A percentile compares a stretch with the other conserved stretches of the same genome.
Evolutionary conservation across 176 grass and related monocot species (phyloP).

Genomic region (Lolium rigidum): DNA sequence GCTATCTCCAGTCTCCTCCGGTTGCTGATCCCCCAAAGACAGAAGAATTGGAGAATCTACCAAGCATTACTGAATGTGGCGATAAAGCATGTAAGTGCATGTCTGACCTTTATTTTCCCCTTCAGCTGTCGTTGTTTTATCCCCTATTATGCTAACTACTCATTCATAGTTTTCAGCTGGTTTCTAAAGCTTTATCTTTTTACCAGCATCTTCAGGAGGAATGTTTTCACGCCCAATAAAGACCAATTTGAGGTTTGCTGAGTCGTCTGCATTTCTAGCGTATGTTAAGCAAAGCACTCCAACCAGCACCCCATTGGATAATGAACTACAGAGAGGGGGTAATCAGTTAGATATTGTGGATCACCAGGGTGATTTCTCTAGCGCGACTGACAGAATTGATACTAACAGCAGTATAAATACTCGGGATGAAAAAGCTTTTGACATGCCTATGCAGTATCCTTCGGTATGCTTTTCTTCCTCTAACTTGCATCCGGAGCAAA

Average conservation of each 20-base stretch:
- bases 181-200: slow-evolving; percentile 38
- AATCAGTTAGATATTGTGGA: slow-evolving; percentile 45
- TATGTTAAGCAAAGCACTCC: slow-evolving; percentile 77
- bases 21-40: slow-evolving; percentile 25
- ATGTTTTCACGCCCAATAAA: slow-evolving; percentile 75
- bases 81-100: slow-evolving; percentile 58
- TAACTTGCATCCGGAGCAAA: slow-evolving; percentile 59
- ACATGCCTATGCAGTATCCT: slow-evolving; percentile 56
- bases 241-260: slow-evolving; percentile 71
- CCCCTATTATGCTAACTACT: background rate
- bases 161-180: slow-evolving; percentile 17
- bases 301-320: slow-evolving; percentile 48
- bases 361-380: slow-evolving; percentile 40
- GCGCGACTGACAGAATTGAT: slow-evolving; percentile 43
- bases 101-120: background rate
- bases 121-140: background rate
- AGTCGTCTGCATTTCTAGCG: slow-evolving; percentile 91
- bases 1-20: slow-evolving; percentile 45
- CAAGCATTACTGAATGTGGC: slow-evolving; percentile 3
- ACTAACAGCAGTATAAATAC: slow-evolving; percentile 45
- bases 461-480: slow-evolving; percentile 66
- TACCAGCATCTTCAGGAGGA: slow-evolving; percentile 64
- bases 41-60: slow-evolving; percentile 30
- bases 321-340: slow-evolving; percentile 47
- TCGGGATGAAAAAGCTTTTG: slow-evolving; percentile 35